phyloP scores from a whole-genome alignment of 164 flowering plant species.

The Euptelea pleiosperma region DNA sequence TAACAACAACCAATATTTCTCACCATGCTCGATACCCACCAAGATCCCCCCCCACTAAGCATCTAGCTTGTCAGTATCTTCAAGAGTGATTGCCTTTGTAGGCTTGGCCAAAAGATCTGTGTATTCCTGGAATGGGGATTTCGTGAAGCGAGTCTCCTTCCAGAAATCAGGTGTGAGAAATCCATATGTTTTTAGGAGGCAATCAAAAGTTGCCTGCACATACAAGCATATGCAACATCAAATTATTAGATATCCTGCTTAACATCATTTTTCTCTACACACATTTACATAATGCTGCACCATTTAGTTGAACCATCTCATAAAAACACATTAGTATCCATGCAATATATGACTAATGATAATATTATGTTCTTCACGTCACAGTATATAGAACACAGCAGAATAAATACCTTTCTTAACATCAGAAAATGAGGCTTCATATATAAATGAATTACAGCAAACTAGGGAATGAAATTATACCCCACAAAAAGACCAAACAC shows the following conservation, averaged over 20 bases:
- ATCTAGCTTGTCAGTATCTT: constrained; percentile 37
- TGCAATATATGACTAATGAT: no score
- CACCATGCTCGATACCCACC: no score
- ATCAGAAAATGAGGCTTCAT: no score
- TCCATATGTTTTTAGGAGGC: constrained; percentile 65
- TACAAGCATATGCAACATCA: neutral
- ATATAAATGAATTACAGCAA: no score
- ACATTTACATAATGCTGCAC: neutral
- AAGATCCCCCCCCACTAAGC: constrained; percentile 15
- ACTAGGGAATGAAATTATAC: no score
- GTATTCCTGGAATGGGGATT: constrained; percentile 72
- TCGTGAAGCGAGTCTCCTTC: constrained; percentile 67
- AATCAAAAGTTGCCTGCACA: constrained; percentile 71
- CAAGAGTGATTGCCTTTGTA: constrained; percentile 26
- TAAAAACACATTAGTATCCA: no score
- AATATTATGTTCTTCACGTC: no score
- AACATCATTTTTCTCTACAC: neutral
- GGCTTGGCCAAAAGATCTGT: constrained; percentile 55
- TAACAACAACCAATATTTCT: no score
- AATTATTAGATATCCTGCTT: no score
- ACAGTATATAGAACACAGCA: no score
- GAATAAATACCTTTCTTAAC: no score
- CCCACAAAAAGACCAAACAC: no score
- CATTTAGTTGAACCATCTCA: neutral
- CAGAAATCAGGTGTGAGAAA: constrained; percentile 77